phyloP scores from a whole-genome alignment of 2,329 filamentous ascomycete species.

The Purpureocillium takamizusanense region DNA sequence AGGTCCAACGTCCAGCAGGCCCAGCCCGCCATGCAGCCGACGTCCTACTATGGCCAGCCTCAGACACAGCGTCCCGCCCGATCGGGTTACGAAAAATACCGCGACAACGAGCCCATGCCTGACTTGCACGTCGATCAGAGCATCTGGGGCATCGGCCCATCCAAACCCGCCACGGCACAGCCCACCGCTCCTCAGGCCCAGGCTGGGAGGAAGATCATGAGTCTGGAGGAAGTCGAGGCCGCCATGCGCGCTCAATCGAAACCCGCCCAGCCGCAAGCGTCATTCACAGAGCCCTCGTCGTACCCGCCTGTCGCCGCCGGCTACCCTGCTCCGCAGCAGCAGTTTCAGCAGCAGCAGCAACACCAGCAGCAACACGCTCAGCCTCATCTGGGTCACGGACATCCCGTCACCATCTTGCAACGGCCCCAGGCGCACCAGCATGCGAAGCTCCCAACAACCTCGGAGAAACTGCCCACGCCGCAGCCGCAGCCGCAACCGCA shows the following conservation, averaged over 20 bases:
- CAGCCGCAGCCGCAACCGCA: constrained; percentile 9
- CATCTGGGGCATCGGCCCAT: constrained; percentile 73
- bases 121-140: constrained; percentile 89
- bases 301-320: constrained; percentile 17
- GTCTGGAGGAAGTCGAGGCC: constrained; percentile 92
- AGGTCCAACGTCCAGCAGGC: constrained; percentile 23
- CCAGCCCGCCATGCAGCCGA: constrained; percentile 19
- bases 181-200: constrained; percentile 13
- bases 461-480: constrained; percentile 18
- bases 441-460: constrained; percentile 29
- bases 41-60: constrained; percentile 28
- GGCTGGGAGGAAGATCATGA: constrained; percentile 72
- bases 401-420: constrained; percentile 47
- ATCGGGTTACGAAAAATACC: constrained; percentile 88
- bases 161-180: constrained; percentile 24
- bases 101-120: constrained; percentile 72
- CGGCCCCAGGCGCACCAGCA: constrained; percentile 37
- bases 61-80: constrained; percentile 49
- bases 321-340: constrained; percentile 13
- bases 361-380: constrained; percentile 23
- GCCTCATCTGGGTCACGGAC: constrained; percentile 28
- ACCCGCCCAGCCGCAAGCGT: constrained; percentile 24
- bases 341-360: constrained; percentile 15
- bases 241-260: constrained; percentile 69
- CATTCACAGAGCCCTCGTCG: constrained; percentile 21